Evolutionary conservation across 2,329 filamentous ascomycete species (phyloP), one percentile per base, ranked within the genome.

Genomic region (Zymoseptoria tritici): DNA sequence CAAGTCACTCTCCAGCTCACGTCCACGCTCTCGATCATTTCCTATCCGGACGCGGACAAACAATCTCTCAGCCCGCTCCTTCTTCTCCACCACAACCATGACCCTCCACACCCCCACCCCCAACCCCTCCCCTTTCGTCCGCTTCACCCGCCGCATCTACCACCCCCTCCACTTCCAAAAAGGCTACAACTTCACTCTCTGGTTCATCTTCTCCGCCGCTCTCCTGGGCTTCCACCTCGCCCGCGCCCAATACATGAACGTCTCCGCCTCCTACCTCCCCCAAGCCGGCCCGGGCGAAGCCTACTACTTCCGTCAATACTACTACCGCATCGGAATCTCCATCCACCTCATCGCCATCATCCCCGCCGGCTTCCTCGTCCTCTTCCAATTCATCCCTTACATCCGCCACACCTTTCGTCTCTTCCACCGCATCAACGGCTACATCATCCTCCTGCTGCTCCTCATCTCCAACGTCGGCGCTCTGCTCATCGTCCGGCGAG

Each of bases 361-460:
- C 2, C 75, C 77, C 1, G 74, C 74, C 2, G 67, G 68, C 6
- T 57, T 80, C 2, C 72, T 80, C 4, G 73, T 72, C 1, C 63
- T 74, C 0, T 67, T 73, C 8, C 78, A 80, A 60, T 80, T 79
- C 67, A 68, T 75, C 0, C 78, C 77, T 0, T 65, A 71, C 24
- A 74, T 79, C 55, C 72, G 78, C 1, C 77, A 82, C 64, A 80
- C 77, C 63, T 66, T 73, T 56, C 72, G 84, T 1, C 60, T 82
- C 1, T 69, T 86, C 21, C 85, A 88, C 67, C 80, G 85, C 0
- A 76, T 87, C 58, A 83, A 80, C 56, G 85, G 85, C 1, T 86
- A 86, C 61, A 42, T 81, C 4, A 69, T 84, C 56, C 60, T 83
- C 0, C 57, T 82, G 0, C 73, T 87, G 0, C 74, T 80, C 1